A percentile compares a stretch with the other conserved stretches of the same genome.
phyloP scores from a whole-genome alignment of 139 green algal species.

The Volvox africanus region DNA sequence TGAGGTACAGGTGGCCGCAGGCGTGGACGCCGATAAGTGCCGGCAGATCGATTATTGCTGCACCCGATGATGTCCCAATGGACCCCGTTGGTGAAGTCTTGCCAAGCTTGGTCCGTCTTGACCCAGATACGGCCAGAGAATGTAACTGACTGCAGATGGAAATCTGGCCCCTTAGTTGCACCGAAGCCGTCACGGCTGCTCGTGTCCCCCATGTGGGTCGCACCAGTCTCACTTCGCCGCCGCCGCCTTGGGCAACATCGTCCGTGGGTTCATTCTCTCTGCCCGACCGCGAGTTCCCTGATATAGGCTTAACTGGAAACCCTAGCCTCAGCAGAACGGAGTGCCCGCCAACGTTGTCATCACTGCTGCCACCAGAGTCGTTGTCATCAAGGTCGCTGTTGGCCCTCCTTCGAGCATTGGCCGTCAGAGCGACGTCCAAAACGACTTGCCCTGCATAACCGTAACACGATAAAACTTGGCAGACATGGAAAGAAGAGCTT shows the following conservation, averaged over 20 bases:
- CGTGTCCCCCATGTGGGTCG: background rate
- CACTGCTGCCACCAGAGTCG: background rate
- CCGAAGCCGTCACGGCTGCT: background rate
- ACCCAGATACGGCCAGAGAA: background rate
- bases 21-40: background rate
- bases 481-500: too few species aligned
- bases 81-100: too few species aligned
- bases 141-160: too few species aligned
- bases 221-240: background rate
- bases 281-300: too few species aligned
- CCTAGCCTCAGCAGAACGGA: background rate
- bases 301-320: background rate
- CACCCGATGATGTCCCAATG: background rate
- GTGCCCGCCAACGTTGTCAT: background rate
- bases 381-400: background rate
- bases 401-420: background rate
- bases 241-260: background rate
- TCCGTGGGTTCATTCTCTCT: background rate
- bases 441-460: background rate
- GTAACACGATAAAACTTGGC: background rate
- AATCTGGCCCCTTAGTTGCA: background rate
- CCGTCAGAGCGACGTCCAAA: background rate
- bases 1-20: background rate
- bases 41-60: background rate
- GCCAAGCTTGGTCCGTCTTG: background rate